Evolutionary conservation across 495 filamentous ascomycete genomes (phyloP), one percentile per base, ranked within the genome.

Genomic region (Tricharina praecox): DNA sequence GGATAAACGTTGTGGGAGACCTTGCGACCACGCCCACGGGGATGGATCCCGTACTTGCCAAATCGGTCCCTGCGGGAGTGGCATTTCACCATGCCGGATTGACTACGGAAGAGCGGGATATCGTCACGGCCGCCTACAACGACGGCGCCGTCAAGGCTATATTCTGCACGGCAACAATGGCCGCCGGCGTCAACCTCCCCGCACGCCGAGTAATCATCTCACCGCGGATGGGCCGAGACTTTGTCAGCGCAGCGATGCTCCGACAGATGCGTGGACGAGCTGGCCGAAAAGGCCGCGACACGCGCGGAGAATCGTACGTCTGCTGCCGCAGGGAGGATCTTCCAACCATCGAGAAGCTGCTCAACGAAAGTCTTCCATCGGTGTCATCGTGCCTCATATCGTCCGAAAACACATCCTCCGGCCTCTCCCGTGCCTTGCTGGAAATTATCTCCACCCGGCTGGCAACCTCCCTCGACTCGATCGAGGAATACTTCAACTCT

Each of bases 221-320:
- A 21, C 82, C 77, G 23, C 68, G 78, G 13, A 85, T 85, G 82
- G 83, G 83, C 7, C 70, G 78, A 16, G 79, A 86, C 38, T 64
- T 85, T 20, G 75, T 86, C 30, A 80, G 78, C 0, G 82, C 82
- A 2, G 74, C 82, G 19, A 81, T 85, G 76, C 64, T 85, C 70
- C 78, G 68, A 53, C 83, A 90, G 63, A 90, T 87, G 83, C 75
- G 81, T 53, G 83, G 83, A 10, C 72, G 83, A 47, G 83, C 83
- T 19, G 83, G 83, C 21, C 76, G 83, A 47, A 86, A 86, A 59
- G 82, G 83, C 10, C 86, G 85, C 50, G 82, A 87, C 47, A 79
- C 82, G 20, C 63, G 79, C 36, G 83, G 83, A 4, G 83, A 87
- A 64, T 86, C 79, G 16, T 87, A 81, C 58, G 63, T 90, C 3